These are phyloP conservation scores for Tetrahymena malaccensis DNA, from an alignment of 73 alveolate genomes.

Conservation along the genomic window DNA sequence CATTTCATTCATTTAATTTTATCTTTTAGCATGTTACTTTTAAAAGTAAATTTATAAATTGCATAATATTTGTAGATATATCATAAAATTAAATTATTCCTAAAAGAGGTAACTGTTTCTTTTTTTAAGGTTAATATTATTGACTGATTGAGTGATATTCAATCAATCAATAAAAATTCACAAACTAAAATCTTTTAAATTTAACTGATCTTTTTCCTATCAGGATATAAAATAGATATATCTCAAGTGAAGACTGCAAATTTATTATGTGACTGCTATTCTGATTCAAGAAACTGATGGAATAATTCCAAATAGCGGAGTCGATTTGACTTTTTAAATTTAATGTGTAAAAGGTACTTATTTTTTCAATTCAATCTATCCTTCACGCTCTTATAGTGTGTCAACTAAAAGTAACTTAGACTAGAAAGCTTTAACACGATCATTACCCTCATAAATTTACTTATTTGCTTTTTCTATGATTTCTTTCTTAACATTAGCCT, in stretches of 20 bases:
- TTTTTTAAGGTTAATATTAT: neutral
- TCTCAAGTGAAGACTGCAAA: neutral
- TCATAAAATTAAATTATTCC: neutral
- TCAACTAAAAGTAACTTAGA: constrained; percentile 75
- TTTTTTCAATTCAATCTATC: constrained; percentile 57
- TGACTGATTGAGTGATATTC: neutral
- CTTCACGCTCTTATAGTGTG: constrained; percentile 71
- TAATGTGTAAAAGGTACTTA: constrained; percentile 10
- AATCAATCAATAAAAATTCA: neutral
- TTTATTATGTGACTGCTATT: neutral
- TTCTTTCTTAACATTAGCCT: constrained; percentile 59
- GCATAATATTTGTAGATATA: neutral
- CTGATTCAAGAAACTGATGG: neutral
- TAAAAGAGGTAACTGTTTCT: neutral
- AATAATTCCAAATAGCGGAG: neutral
- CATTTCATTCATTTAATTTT: too few relatives aligned
- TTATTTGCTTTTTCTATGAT: constrained; percentile 79
- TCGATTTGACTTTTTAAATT: neutral
- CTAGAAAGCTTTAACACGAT: constrained; percentile 81
- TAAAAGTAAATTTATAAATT: too few relatives aligned
- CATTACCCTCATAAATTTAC: constrained; percentile 66
- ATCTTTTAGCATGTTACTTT: neutral
- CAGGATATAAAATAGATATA: too few relatives aligned
- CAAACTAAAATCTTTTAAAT: neutral
- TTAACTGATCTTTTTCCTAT: neutral